A percentile compares a stretch with the other conserved stretches of the same genome.
Evolutionary conservation across 2,329 filamentous ascomycete species (phyloP).

Genomic region (Ophiostoma ulmi): DNA sequence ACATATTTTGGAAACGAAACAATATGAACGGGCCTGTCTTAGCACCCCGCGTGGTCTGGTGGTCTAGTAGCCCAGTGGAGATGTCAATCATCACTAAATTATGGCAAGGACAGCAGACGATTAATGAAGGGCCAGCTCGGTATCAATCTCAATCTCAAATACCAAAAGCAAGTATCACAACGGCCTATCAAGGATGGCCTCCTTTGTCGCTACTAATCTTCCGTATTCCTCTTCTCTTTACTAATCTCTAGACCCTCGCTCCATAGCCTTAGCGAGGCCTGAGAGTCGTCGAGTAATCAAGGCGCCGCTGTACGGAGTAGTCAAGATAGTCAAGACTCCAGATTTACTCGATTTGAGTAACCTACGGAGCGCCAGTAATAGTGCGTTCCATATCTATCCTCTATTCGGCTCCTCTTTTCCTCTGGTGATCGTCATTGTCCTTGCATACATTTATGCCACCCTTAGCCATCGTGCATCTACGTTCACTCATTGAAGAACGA

Average conservation of each 20-base stretch:
- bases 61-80: too few species aligned
- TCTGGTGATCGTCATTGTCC: neutral
- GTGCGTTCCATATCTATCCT: neutral
- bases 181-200: too few species aligned
- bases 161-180: neutral
- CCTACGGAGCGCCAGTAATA: neutral
- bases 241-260: neutral
- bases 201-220: too few species aligned
- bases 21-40: neutral
- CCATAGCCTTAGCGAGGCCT: neutral
- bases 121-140: too few species aligned
- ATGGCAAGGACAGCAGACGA: too few species aligned
- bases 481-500: neutral
- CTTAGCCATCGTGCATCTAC: neutral
- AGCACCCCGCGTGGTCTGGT: slow-evolving; percentile 2
- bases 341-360: neutral
- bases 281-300: neutral
- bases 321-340: neutral
- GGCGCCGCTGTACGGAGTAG: neutral
- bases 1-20: slow-evolving; percentile 1
- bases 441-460: neutral
- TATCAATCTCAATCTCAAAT: too few species aligned
- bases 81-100: neutral
- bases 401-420: slow-evolving; percentile 9
- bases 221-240: too few species aligned